These are phyloP conservation scores for Sugiyamaella boreocaroliniensis DNA, from an alignment of 805 yeast species.

Conservation along the genomic window DNA sequence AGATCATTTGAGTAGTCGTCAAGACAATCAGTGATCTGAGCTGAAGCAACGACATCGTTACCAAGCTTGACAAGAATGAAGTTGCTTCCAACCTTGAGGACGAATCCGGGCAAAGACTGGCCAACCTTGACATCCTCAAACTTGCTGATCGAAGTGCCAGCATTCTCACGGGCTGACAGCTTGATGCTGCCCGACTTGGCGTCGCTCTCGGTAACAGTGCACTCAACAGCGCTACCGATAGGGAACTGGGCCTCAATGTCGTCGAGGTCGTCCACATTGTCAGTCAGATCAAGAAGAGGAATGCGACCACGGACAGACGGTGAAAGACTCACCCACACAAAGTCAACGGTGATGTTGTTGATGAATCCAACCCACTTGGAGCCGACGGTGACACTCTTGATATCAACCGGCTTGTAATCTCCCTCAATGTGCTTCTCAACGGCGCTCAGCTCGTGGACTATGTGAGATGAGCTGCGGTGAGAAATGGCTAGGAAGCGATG, in stretches of 20 bases:
- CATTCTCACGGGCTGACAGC: constrained; percentile 41
- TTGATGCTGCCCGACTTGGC: constrained; percentile 44
- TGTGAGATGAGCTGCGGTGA: constrained; percentile 48
- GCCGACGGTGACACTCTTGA: constrained; percentile 42
- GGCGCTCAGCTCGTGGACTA: constrained; percentile 59
- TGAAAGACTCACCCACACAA: constrained; percentile 61
- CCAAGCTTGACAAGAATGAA: constrained; percentile 17
- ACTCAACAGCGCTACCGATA: constrained; percentile 62
- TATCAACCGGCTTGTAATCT: constrained; percentile 29
- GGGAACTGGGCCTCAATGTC: constrained; percentile 56
- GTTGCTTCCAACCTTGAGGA: constrained; percentile 34
- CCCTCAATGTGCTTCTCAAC: constrained; percentile 38
- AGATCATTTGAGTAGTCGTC: constrained; percentile 20
- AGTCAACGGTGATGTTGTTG: constrained; percentile 54
- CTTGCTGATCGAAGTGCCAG: constrained; percentile 18
- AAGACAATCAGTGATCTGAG: constrained; percentile 16
- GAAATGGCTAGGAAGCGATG: constrained; percentile 63
- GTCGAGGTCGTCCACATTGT: constrained; percentile 41
- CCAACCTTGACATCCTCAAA: constrained; percentile 16
- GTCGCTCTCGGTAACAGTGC: constrained; percentile 49
- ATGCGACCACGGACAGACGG: constrained; percentile 64
- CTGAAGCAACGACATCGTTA: constrained; percentile 28
- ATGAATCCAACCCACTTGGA: constrained; percentile 52
- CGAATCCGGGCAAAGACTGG: constrained; percentile 12
- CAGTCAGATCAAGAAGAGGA: constrained; percentile 55